Evolutionary conservation across 2,329 filamentous ascomycete species (phyloP).

Genomic region (Didymella pinodella): DNA sequence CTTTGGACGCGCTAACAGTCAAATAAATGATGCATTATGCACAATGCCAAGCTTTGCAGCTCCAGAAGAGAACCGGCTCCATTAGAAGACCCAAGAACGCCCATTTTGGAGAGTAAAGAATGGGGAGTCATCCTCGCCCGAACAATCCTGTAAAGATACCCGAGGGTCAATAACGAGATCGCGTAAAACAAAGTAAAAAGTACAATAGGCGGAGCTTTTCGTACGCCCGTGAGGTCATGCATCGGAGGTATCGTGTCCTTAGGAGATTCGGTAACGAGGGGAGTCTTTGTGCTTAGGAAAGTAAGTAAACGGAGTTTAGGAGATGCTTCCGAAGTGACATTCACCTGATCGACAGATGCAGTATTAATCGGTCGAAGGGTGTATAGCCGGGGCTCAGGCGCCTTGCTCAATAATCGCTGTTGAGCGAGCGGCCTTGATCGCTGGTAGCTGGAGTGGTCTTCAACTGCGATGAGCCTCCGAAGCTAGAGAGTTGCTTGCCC

Average conservation of each 20-base stretch:
- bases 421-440: constrained; percentile 45
- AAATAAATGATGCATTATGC: constrained; percentile 20
- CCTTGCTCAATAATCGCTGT: constrained; percentile 45
- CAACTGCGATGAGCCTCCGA: constrained; percentile 47
- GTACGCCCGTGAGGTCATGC: constrained; percentile 24
- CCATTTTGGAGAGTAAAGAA: constrained; percentile 8
- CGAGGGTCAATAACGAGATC: constrained; percentile 12
- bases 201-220: constrained; percentile 24
- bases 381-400: background rate
- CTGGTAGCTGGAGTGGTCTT: constrained; percentile 45
- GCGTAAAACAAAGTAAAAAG: constrained; percentile 21
- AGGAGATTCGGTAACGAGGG: constrained; percentile 16
- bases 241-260: constrained; percentile 23
- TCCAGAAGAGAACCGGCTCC: constrained; percentile 13
- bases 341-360: background rate
- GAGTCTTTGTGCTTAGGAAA: constrained; percentile 8
- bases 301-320: background rate
- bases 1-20: constrained; percentile 16
- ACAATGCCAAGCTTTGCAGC: constrained; percentile 18
- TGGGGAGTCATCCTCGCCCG: background rate
- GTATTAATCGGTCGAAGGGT: background rate
- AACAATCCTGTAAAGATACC: constrained; percentile 15
- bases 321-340: background rate
- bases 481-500: constrained; percentile 47
- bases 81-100: constrained; percentile 15